Conservation (phyloP, 2,329 filamentous ascomycete species). For the Sporothrix sp. region DNA sequence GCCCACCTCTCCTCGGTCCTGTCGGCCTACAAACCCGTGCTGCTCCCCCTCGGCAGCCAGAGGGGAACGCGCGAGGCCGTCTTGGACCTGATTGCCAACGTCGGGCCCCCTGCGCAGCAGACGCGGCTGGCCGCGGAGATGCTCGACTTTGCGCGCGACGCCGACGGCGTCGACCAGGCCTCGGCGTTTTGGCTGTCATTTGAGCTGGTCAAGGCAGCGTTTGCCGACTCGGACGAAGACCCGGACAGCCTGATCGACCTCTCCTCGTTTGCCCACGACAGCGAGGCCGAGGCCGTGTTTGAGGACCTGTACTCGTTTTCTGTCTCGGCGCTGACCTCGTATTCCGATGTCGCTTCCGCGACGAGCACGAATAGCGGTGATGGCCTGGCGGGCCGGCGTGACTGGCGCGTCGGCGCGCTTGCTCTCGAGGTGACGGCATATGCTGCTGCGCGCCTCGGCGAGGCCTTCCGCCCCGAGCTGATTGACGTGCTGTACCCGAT, state of each 20-base stretch:
- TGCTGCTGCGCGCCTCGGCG: slow-evolving; percentile 56
- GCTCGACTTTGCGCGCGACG: slow-evolving; percentile 51
- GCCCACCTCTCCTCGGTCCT: background rate
- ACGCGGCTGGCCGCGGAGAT: slow-evolving; percentile 55
- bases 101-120: slow-evolving; percentile 49
- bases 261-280: slow-evolving; percentile 26
- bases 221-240: slow-evolving; percentile 37
- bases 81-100: slow-evolving; percentile 43
- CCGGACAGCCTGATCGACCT: slow-evolving; percentile 59
- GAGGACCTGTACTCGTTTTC: slow-evolving; percentile 63
- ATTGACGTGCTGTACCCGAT: slow-evolving; percentile 88
- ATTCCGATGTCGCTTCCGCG: slow-evolving; percentile 29
- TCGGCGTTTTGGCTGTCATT: slow-evolving; percentile 75
- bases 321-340: slow-evolving; percentile 48
- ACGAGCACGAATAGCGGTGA: slow-evolving; percentile 23
- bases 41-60: slow-evolving; percentile 58
- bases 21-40: slow-evolving; percentile 47
- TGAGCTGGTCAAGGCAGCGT: slow-evolving; percentile 54
- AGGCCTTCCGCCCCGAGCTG: slow-evolving; percentile 70
- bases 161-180: slow-evolving; percentile 48
- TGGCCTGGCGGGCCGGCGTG: too few species aligned
- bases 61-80: slow-evolving; percentile 50
- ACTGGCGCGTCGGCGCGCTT: slow-evolving; percentile 69
- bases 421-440: slow-evolving; percentile 73
- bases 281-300: slow-evolving; percentile 35